Conservation (phyloP, 495 filamentous ascomycete species). For the Diplogelasinospora grovesii region DNA sequence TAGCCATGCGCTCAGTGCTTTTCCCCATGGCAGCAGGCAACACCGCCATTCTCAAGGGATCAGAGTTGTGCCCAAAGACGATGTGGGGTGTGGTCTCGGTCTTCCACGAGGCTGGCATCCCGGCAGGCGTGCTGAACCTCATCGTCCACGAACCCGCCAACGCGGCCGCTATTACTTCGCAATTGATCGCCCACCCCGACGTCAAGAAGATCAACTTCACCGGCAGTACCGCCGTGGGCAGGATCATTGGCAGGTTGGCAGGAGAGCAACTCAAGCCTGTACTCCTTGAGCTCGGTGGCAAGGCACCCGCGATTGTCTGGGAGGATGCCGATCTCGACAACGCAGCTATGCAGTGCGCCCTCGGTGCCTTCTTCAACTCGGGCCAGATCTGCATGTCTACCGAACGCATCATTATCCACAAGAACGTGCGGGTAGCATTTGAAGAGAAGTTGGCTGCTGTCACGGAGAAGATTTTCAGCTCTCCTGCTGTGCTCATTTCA, state of each 20-base stretch:
- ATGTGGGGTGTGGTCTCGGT: conserved; percentile 66
- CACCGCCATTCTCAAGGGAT: conserved; percentile 52
- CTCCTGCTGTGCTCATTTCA: conserved; percentile 56
- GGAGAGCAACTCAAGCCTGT: conserved; percentile 63
- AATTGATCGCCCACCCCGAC: conserved; percentile 48
- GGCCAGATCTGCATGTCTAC: conserved; percentile 94
- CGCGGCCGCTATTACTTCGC: conserved; percentile 47
- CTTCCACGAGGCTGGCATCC: conserved; percentile 67
- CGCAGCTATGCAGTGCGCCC: conserved; percentile 46
- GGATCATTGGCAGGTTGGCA: conserved; percentile 50
- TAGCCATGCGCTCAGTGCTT: conserved; percentile 59
- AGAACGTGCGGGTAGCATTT: conserved; percentile 59
- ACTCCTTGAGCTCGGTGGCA: conserved; percentile 62
- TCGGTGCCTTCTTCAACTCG: conserved; percentile 50
- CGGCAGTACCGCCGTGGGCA: conserved; percentile 52
- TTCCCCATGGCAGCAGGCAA: conserved; percentile 77
- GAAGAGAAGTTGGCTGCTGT: conserved; percentile 51
- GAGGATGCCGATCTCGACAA: conserved; percentile 57
- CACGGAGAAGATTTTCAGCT: conserved; percentile 42
- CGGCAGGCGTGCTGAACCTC: conserved; percentile 53
- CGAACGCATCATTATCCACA: conserved; percentile 79
- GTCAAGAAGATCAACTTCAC: conserved; percentile 66
- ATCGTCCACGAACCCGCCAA: conserved; percentile 46
- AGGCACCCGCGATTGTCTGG: conserved; percentile 57
- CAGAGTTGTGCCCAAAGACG: conserved; percentile 66